Evolutionary conservation across 2,329 filamentous ascomycete species (phyloP).

Genomic region (Fusarium hainanense): DNA sequence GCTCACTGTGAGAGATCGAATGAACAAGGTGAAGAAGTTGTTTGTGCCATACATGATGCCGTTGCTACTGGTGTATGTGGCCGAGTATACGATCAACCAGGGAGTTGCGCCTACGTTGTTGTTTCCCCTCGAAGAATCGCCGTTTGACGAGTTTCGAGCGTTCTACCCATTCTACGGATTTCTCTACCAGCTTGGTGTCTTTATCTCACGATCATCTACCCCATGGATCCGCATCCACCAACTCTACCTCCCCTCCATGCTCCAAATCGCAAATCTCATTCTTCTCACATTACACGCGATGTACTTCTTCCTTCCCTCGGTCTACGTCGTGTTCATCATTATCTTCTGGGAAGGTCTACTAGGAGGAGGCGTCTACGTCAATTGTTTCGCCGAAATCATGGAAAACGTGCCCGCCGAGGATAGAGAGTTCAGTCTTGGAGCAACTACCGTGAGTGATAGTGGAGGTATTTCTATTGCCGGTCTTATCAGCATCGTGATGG

Average conservation of each 20-base stretch:
- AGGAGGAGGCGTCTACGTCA: constrained; percentile 93
- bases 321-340: constrained; percentile 86
- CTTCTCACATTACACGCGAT: constrained; percentile 81
- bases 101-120: constrained; percentile 90
- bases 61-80: constrained; percentile 89
- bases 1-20: constrained; percentile 57
- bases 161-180: constrained; percentile 97
- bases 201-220: constrained; percentile 90
- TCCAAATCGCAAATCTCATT: constrained; percentile 83
- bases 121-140: constrained; percentile 80
- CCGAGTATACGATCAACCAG: constrained; percentile 98
- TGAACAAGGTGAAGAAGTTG: constrained; percentile 75
- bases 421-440: constrained; percentile 89
- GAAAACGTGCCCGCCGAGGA: constrained; percentile 81
- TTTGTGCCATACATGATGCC: constrained; percentile 90
- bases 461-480: constrained; percentile 90
- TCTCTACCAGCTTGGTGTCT: constrained; percentile 94
- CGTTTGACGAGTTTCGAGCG: constrained; percentile 82
- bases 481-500: constrained; percentile 83
- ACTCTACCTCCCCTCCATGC: constrained; percentile 82
- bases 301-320: constrained; percentile 82
- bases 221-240: constrained; percentile 85
- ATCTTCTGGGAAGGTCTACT: constrained; percentile 95
- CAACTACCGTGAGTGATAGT: constrained; percentile 92
- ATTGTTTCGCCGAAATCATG: constrained; percentile 94